Base-by-base conservation (phyloP, 495 filamentous ascomycete genomes). In the Bombardia bombarda region DNA sequence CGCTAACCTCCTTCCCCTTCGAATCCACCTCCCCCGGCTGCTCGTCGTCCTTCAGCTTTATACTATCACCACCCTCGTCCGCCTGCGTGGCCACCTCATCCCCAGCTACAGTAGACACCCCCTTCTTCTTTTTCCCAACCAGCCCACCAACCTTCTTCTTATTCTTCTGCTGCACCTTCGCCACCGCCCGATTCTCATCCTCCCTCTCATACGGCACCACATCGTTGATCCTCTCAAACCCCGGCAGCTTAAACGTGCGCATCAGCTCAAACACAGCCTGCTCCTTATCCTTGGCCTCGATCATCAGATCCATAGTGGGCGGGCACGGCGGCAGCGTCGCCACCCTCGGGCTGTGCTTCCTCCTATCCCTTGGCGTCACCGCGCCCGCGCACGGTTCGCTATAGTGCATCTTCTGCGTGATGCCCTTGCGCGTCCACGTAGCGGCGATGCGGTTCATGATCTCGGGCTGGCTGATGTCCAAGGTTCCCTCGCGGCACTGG, bases 231-330 rank as follows among this genome's bases (percentile, higher is more conserved):
- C 65, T 68, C 4, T 90, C 74, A 57, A 81, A 81, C 2, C 84
- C 86, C 0, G 88, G 84, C 1, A 96, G 72, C 44, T 82, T 87
- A 61, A 84, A 95, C 1, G 69, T 92, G 23, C 82, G 70, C 86
- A 95, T 95, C 12, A 96, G 72, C 49, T 95, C 88, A 54, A 96
- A 95, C 0, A 95, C 89, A 0, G 92, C 89, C 61, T 96, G 92
- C 61, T 98, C 92, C 62, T 96, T 98, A 54, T 95, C 90, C 55
- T 96, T 98, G 14, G 92, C 92, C 67, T 98, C 92, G 45, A 96
- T 95, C 92, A 96, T 98, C 10, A 96, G 69, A 57, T 95, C 92
- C 83, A 93, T 90, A 6, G 79, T 78, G 4, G 77, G 67, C 2
- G 79, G 67, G 51, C 89, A 95, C 0, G 90, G 90, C 10, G 90